Evolutionary conservation across 1,284 basidiomycete species (phyloP).

Genomic region (Ustilago vetiveriae): DNA sequence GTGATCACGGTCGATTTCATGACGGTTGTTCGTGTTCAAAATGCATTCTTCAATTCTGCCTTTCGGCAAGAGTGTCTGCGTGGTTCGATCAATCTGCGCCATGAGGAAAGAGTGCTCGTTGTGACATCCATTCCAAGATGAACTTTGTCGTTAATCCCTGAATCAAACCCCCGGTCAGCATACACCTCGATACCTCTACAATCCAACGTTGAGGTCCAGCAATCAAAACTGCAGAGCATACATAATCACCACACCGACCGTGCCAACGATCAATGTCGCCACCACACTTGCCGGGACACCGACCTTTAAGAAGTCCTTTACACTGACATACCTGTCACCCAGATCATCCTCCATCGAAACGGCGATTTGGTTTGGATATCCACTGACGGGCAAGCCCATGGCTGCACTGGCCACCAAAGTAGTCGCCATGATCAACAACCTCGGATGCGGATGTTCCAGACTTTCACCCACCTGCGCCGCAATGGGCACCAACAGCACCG

Average conservation of each 20-base stretch:
- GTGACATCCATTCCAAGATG: too few species aligned
- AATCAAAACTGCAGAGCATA: constrained; percentile 40
- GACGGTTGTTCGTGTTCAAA: too few species aligned
- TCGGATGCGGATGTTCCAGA: constrained; percentile 69
- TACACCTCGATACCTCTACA: too few species aligned
- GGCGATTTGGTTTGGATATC: constrained; percentile 81
- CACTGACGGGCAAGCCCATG: constrained; percentile 97
- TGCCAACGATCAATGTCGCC: constrained; percentile 73
- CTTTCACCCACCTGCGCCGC: constrained; percentile 87
- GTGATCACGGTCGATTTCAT: background rate
- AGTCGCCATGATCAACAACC: constrained; percentile 71
- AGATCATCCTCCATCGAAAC: constrained; percentile 93
- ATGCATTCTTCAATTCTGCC: background rate
- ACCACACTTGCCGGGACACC: constrained; percentile 90
- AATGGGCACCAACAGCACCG: constrained; percentile 93
- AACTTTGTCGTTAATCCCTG: too few species aligned
- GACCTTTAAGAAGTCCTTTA: constrained; percentile 86
- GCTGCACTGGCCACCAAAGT: constrained; percentile 91
- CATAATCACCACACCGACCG: constrained; percentile 63
- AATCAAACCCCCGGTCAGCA: too few species aligned
- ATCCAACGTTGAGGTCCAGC: too few species aligned
- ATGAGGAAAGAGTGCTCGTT: too few species aligned
- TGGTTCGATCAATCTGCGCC: background rate
- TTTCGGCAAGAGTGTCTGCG: background rate
- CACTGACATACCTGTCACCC: constrained; percentile 74